Percentiles rank a stretch among this genome's conserved stretches.
These are phyloP conservation scores for Fusarium chuoi DNA, from an alignment of 2,329 filamentous ascomycete genomes.

Conservation along the genomic window DNA sequence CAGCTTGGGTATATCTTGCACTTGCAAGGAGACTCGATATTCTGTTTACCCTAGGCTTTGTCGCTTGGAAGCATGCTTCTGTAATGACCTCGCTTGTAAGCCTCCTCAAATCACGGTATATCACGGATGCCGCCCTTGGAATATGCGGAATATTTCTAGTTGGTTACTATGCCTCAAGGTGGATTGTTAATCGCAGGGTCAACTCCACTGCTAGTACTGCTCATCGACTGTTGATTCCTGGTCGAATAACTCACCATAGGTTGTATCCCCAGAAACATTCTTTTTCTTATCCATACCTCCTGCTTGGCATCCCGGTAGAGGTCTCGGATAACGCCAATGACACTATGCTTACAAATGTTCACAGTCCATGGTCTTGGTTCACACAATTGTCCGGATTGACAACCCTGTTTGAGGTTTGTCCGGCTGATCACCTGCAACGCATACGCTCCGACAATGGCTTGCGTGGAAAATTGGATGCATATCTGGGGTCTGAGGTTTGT, in stretches of 20 bases:
- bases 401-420: slow-evolving; percentile 69
- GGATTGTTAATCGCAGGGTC: background rate
- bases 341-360: slow-evolving; percentile 61
- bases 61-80: slow-evolving; percentile 29
- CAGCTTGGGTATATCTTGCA: slow-evolving; percentile 28
- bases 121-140: background rate
- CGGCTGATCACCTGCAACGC: slow-evolving; percentile 69
- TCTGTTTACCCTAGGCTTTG: slow-evolving; percentile 38
- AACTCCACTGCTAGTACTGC: slow-evolving; percentile 11
- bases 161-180: background rate
- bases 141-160: background rate
- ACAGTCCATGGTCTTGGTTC: slow-evolving; percentile 30
- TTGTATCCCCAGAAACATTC: slow-evolving; percentile 74
- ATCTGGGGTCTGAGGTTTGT: slow-evolving; percentile 66
- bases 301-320: slow-evolving; percentile 74
- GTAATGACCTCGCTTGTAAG: background rate
- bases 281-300: slow-evolving; percentile 77
- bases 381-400: slow-evolving; percentile 46
- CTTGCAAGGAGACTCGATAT: slow-evolving; percentile 40
- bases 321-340: slow-evolving; percentile 65
- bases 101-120: background rate
- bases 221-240: slow-evolving; percentile 69
- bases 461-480: slow-evolving; percentile 69
- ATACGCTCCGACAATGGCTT: slow-evolving; percentile 63
- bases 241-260: slow-evolving; percentile 71